Percentiles rank a stretch among this genome's conserved stretches.
These are phyloP conservation scores for Bacidia rubella DNA, from an alignment of 495 filamentous ascomycete genomes.

Conservation along the genomic window DNA sequence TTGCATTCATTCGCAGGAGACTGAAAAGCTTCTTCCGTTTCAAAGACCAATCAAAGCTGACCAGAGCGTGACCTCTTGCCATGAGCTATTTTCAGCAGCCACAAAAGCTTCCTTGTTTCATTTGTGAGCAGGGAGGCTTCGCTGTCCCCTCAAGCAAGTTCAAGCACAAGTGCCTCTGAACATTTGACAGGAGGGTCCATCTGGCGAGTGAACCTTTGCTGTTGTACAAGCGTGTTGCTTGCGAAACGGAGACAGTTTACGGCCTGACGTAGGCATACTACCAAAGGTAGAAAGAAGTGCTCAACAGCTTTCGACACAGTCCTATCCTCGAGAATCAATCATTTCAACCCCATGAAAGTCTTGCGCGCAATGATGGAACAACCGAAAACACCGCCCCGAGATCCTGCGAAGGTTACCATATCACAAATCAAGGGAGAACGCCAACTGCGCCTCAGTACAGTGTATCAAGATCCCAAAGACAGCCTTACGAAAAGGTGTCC, in stretches of 20 bases:
- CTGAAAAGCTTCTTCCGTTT: not conserved
- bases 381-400: not conserved
- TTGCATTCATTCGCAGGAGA: not conserved
- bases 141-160: constrained; percentile 23
- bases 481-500: constrained; percentile 19
- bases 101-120: constrained; percentile 19
- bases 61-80: constrained; percentile 22
- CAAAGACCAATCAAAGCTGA: not conserved
- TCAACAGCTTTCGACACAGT: constrained; percentile 8
- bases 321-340: not conserved
- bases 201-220: constrained; percentile 36
- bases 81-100: constrained; percentile 19
- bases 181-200: constrained; percentile 13
- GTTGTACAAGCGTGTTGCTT: not conserved
- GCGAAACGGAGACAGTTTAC: constrained; percentile 7
- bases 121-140: constrained; percentile 29
- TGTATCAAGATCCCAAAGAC: constrained; percentile 21
- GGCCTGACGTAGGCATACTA: constrained; percentile 14
- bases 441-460: not conserved
- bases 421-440: not conserved
- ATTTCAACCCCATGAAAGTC: not conserved
- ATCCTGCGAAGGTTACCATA: not conserved
- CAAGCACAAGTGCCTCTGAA: constrained; percentile 12
- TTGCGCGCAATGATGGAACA: constrained; percentile 3
- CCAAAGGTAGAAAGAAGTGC: constrained; percentile 12